These are phyloP conservation scores for Saccharomyces kudriavzevii DNA, from an alignment of 805 yeast species.

Conservation along the genomic window DNA sequence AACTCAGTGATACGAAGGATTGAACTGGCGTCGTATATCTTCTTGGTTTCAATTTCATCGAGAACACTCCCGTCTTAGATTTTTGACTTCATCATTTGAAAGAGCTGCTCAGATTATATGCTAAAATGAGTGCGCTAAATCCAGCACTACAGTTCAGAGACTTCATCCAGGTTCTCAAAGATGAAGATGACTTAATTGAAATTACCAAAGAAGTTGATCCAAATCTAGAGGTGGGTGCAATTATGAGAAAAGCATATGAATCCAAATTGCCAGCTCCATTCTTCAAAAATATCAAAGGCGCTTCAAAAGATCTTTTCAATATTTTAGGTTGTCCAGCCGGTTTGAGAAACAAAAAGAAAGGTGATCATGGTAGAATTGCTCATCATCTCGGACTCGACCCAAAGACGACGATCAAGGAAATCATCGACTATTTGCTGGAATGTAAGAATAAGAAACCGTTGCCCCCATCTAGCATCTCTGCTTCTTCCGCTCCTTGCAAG, in stretches of 20 bases:
- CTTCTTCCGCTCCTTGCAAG: slow-evolving; percentile 16
- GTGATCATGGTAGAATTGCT: slow-evolving; percentile 25
- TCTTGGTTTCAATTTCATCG: background rate
- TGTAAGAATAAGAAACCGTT: slow-evolving; percentile 11
- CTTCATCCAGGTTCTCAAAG: slow-evolving; percentile 17
- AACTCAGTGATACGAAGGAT: background rate
- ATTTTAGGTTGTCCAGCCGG: slow-evolving; percentile 24
- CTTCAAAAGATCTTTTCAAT: slow-evolving; percentile 13
- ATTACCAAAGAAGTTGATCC: slow-evolving; percentile 22
- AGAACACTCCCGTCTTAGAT: background rate
- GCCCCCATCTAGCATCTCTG: slow-evolving; percentile 11
- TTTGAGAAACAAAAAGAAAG: slow-evolving; percentile 7
- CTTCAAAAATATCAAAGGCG: slow-evolving; percentile 15
- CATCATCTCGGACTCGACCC: slow-evolving; percentile 19
- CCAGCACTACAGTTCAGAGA: slow-evolving; percentile 24
- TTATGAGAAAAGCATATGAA: slow-evolving; percentile 24
- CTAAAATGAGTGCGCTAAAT: slow-evolving; percentile 2
- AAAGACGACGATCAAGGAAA: slow-evolving; percentile 18
- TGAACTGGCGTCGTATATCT: background rate
- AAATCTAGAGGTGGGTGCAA: slow-evolving; percentile 24
- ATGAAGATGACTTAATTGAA: slow-evolving; percentile 22
- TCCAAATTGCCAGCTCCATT: slow-evolving; percentile 19
- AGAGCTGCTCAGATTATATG: background rate
- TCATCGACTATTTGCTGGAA: slow-evolving; percentile 17
- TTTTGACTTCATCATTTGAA: background rate